Evolutionary conservation across 768 basidiomycete genomes (phyloP), one percentile per base, ranked within the genome.

Genomic region (Tephrocybe sp.): DNA sequence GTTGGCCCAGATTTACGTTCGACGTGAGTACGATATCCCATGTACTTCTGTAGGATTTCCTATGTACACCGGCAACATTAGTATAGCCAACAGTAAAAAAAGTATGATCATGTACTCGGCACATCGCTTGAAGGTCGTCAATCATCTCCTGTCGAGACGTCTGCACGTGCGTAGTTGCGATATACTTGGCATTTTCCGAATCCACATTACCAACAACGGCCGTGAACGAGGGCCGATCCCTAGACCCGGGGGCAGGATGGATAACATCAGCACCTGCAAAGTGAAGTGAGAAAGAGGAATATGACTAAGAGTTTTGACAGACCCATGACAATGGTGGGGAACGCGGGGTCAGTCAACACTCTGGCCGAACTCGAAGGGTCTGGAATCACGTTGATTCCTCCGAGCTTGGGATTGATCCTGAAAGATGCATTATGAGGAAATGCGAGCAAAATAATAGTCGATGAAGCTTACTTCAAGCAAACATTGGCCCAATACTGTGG

Each of bases 401-500:
- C 90, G 0, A 92, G 75, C 63, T 92, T 92, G 3, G 86, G 88
- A 49, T 92, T 92, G 49, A 91, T 74, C 61, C 89, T 91, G 9
- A 7, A 1, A 46, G 43, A 6, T 11, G n/a, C n/a, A n/a, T n/a
- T n/a, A 41, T 34, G 18, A 7, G 15, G 18, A 4, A 31, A 36
- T 13, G 29, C 51, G 52, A 27, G 37, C 16, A 34, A 21, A 40
- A 7, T 40, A 41, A 12, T 8, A 15, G 22, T 5, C 3, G 36
- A 18, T 15, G 33, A 12, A 7, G 66, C 82, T 42, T 54, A 89
- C 90, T 92, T 91, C 10, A 92, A 63, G 58, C 82, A 82, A 0
- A 91, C 84, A 53, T 92, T 93, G 0, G 88, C 88, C 62, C 78
- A 92, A 52, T 90, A 93, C 53, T 92, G 91, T 0, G 74, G 61